phyloP scores from a whole-genome alignment of 129 eudicot genomes.

The Artemisia annua region DNA sequence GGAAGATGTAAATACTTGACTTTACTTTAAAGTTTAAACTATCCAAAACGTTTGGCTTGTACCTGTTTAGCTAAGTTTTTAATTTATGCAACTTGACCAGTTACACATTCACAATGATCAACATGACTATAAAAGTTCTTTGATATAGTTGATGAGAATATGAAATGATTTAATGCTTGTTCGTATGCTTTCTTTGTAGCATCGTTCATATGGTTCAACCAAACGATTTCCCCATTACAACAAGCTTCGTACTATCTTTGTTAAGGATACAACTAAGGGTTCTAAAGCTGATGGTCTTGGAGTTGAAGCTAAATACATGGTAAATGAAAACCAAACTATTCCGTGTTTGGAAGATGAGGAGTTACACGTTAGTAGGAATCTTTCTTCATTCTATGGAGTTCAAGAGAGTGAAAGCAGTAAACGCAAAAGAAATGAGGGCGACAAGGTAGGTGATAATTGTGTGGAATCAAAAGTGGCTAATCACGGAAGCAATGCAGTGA shows the following conservation, averaged over 20 bases:
- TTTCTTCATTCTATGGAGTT: not conserved
- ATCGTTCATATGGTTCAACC: not conserved
- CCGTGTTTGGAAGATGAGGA: not conserved
- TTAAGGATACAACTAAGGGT: not conserved
- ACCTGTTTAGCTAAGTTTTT: too few relatives aligned
- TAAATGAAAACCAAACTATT: slow-evolving; percentile 2
- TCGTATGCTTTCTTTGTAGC: not conserved
- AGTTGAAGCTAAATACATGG: not conserved
- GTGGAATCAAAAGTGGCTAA: not conserved
- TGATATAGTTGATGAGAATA: not conserved
- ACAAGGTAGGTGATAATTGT: not conserved
- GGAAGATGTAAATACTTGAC: too few relatives aligned
- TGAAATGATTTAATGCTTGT: too few relatives aligned
- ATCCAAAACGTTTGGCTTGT: too few relatives aligned
- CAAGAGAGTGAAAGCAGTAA: not conserved
- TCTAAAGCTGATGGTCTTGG: too few relatives aligned
- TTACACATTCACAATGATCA: too few relatives aligned
- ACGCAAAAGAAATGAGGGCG: slow-evolving; percentile 3
- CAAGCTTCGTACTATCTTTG: slow-evolving; percentile 1
- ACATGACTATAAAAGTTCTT: not conserved
- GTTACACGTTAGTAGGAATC: not conserved
- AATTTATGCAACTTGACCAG: too few relatives aligned
- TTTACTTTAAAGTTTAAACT: too few relatives aligned
- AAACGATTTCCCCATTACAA: slow-evolving; percentile 4
- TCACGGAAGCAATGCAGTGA: not conserved